A percentile compares a stretch with the other conserved stretches of the same genome.
These are phyloP conservation scores for Tuber brumale DNA, from an alignment of 495 filamentous ascomycete genomes.

Conservation along the genomic window DNA sequence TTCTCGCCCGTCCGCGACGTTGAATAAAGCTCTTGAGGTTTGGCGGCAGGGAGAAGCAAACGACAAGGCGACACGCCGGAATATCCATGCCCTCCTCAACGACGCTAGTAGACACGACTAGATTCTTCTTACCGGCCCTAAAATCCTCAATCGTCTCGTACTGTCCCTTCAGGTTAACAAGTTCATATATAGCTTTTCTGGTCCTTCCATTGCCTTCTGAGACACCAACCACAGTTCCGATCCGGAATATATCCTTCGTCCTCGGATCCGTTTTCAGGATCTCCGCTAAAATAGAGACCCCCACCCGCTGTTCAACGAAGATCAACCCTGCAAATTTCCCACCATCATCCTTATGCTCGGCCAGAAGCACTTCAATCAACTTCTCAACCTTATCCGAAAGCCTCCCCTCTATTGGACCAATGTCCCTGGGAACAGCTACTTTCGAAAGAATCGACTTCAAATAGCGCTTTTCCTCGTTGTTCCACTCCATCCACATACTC, in stretches of 20 bases:
- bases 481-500: conserved; percentile 44
- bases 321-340: conserved; percentile 60
- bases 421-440: conserved; percentile 43
- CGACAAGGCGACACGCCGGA: conserved; percentile 72
- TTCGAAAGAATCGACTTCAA: conserved; percentile 50
- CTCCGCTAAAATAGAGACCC: conserved; percentile 59
- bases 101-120: conserved; percentile 77
- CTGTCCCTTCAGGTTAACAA: conserved; percentile 53
- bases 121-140: conserved; percentile 59
- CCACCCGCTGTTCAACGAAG: conserved; percentile 69
- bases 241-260: conserved; percentile 52
- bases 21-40: conserved; percentile 87
- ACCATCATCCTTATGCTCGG: conserved; percentile 30
- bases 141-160: conserved; percentile 61
- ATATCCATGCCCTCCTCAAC: conserved; percentile 92
- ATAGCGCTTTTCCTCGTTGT: conserved; percentile 55
- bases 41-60: conserved; percentile 72
- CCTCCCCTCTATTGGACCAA: conserved; percentile 31
- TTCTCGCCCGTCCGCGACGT: conserved; percentile 74
- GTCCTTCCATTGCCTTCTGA: conserved; percentile 50
- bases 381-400: conserved; percentile 42
- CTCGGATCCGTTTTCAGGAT: conserved; percentile 58
- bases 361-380: conserved; percentile 42
- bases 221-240: conserved; percentile 67
- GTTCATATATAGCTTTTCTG: conserved; percentile 53